Percentiles rank a stretch among this genome's conserved stretches.
phyloP scores from a whole-genome alignment of 2,329 filamentous ascomycete genomes.

The Botryotinia narcissicola region DNA sequence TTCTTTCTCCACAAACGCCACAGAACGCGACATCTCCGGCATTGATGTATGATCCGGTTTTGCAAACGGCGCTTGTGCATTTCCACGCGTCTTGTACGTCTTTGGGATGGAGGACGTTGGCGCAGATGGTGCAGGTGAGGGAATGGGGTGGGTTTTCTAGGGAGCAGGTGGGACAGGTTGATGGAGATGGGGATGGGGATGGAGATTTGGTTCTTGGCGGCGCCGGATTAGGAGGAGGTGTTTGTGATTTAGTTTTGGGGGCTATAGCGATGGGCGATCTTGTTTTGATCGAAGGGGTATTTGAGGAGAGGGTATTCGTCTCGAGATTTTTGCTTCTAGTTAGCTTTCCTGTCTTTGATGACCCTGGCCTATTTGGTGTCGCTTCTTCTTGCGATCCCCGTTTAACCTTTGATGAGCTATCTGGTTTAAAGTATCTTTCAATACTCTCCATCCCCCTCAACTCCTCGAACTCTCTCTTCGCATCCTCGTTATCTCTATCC shows the following conservation, averaged over 20 bases:
- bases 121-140: slow-evolving; percentile 65
- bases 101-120: slow-evolving; percentile 61
- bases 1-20: slow-evolving; percentile 61
- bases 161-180: slow-evolving; percentile 43
- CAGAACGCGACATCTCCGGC: slow-evolving; percentile 67
- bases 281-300: not conserved
- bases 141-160: slow-evolving; percentile 55
- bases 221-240: not conserved
- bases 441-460: slow-evolving; percentile 51
- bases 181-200: not conserved
- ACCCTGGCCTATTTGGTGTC: not conserved
- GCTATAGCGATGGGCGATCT: no score
- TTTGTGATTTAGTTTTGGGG: not conserved
- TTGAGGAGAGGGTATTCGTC: not conserved
- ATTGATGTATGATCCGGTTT: slow-evolving; percentile 60
- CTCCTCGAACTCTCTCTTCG: slow-evolving; percentile 65
- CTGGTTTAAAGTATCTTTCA: slow-evolving; percentile 18
- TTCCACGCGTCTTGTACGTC: slow-evolving; percentile 60
- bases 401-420: not conserved
- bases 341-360: not conserved
- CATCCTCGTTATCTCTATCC: slow-evolving; percentile 53
- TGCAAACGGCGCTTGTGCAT: slow-evolving; percentile 57
- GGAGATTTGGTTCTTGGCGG: not conserved
- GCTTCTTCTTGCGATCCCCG: not conserved
- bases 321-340: not conserved